Evolutionary conservation across 257 asterid genomes (phyloP).

Genomic region (Primulina eburnea): DNA sequence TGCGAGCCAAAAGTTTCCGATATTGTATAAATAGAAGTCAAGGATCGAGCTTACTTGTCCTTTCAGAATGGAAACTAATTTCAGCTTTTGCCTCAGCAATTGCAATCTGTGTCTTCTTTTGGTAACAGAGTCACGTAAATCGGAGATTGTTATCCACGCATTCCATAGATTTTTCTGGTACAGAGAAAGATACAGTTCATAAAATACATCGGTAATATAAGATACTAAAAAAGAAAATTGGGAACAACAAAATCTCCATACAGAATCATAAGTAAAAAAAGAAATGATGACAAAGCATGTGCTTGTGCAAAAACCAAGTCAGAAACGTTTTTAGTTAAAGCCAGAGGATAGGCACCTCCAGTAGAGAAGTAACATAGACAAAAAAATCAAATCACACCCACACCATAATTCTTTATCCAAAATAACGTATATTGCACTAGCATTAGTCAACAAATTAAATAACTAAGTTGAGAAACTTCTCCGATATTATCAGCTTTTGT

Average conservation of each 20-base stretch:
- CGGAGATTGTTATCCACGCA: constrained; percentile 93
- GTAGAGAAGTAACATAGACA: neutral
- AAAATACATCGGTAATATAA: constrained; percentile 5
- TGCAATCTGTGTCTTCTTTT: constrained; percentile 89
- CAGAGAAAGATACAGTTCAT: constrained; percentile 14
- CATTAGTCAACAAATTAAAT: neutral
- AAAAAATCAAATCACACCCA: neutral
- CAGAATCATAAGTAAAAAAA: neutral
- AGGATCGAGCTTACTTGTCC: constrained; percentile 63
- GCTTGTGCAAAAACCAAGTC: neutral
- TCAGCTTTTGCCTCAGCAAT: constrained; percentile 86
- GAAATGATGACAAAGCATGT: neutral
- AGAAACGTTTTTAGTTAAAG: too few species aligned
- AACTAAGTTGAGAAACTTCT: neutral
- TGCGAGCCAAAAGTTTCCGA: neutral
- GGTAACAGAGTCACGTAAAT: constrained; percentile 83
- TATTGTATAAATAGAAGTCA: constrained; percentile 7
- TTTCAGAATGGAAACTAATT: constrained; percentile 83
- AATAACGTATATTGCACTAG: neutral
- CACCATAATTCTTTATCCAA: neutral
- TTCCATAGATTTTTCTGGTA: constrained; percentile 85
- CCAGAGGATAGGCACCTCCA: neutral
- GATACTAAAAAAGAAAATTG: neutral
- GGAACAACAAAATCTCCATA: neutral
- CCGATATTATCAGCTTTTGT: neutral